Base-by-base conservation (phyloP, 257 asterid species). In the Solanum microdontum region DNA sequence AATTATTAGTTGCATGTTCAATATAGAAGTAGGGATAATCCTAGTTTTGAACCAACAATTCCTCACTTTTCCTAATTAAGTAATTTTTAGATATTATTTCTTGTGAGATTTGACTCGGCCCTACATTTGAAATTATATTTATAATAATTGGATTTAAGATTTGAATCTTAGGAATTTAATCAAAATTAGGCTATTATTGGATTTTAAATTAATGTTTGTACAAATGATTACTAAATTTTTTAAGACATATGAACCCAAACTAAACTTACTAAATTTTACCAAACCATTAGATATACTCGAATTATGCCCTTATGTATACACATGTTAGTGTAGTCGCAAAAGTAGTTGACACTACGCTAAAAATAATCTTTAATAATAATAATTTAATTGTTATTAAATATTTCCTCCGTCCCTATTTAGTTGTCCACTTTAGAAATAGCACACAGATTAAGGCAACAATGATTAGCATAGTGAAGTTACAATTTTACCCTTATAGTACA, bases 321-420 rank as follows among this genome's bases (percentile, higher is more conserved):
- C 33, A 11, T 5, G 15, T 66, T 66, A 24, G 9, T 11, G 73
- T 66, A 11, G 17, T 26, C 73, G 7, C 19, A 66, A 66, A 5
- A 24, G 17, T 24, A 7, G 19, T 66, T 7, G 4, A 19, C 64
- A 7, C 11, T 55, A 0, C 0, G 9, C 11, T 55, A 55, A 19
- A 55, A 55, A 55, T 19, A 55, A 17, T 55, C 1, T 55, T 55
- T 55, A 55, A 55, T 7, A 12, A 12, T 55, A 55, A 55, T 55
- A 55, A 19, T 19, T 55, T 55, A 19, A 55, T 55, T 55, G 23
- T 7, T 8, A 55, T 19, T 19, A 55, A 55, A 43, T 40, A 40
- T 0, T 45, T 40, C 13, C 4, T 10, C 0, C 14, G 2, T 40
- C 4, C 0, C 14, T 40, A 40, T 40, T 40, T 40, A 40, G 14